Evolutionary conservation across 345 rosid species (phyloP).

Genomic region (Acer campestre): DNA sequence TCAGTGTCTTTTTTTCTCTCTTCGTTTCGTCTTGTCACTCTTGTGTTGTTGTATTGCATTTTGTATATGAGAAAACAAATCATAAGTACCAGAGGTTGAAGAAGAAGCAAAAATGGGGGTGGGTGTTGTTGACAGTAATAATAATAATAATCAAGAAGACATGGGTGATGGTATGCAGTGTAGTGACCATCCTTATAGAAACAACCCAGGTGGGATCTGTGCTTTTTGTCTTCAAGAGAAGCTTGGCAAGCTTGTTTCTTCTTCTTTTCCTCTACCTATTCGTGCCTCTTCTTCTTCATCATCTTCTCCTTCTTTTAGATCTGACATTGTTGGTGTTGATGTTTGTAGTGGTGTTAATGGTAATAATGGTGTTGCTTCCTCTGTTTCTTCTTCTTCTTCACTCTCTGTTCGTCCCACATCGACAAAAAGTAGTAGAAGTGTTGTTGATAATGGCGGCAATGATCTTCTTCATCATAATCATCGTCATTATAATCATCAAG

Average conservation of each 20-base stretch:
- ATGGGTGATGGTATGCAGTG: conserved; percentile 89
- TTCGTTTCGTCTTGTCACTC: neutral
- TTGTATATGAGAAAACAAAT: neutral
- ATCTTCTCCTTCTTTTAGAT: conserved; percentile 86
- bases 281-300: conserved; percentile 54
- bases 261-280: conserved; percentile 72
- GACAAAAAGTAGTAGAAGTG: conserved; percentile 18
- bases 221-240: conserved; percentile 97
- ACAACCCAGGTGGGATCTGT: conserved; percentile 97
- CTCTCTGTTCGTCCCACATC: conserved; percentile 41
- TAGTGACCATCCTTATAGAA: conserved; percentile 68
- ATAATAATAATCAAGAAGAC: conserved; percentile 50
- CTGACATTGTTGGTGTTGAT: conserved; percentile 45
- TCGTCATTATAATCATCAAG: conserved; percentile 18
- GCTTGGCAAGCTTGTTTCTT: conserved; percentile 94
- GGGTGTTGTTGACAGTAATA: conserved; percentile 14
- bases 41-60: neutral
- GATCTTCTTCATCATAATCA: neutral
- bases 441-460: conserved; percentile 21
- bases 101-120: conserved; percentile 25
- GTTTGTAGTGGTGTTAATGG: neutral
- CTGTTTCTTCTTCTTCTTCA: conserved; percentile 30
- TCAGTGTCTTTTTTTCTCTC: too few species aligned
- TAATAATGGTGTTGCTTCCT: conserved; percentile 16
- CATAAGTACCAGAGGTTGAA: neutral